Evolutionary conservation across 208 protist species (phyloP).

Genomic region (Trypanosoma congolense): DNA sequence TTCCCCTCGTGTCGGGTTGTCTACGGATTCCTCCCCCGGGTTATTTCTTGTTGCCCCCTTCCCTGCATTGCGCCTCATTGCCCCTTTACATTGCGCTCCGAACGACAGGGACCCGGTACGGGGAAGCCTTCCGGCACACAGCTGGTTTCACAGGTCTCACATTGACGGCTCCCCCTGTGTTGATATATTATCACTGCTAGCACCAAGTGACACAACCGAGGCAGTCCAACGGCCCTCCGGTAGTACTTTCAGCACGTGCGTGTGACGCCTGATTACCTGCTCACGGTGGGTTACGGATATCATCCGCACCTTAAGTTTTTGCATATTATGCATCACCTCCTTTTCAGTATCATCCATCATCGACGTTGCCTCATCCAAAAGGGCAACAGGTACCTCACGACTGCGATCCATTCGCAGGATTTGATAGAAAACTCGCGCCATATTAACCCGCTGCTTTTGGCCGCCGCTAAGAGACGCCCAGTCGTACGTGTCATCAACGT

Average conservation of each 20-base stretch:
- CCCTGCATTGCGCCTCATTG: no score
- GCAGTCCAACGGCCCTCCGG: slow-evolving; percentile 44
- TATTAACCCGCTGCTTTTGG: slow-evolving; percentile 83
- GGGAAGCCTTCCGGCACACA: background rate
- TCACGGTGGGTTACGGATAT: slow-evolving; percentile 83
- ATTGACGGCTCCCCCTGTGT: background rate
- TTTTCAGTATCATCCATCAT: slow-evolving; percentile 89
- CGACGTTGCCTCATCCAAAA: slow-evolving; percentile 84
- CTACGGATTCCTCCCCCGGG: no score
- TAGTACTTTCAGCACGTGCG: slow-evolving; percentile 49
- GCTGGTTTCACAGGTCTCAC: background rate
- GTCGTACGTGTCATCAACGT: slow-evolving; percentile 62
- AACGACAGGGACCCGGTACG: no score
- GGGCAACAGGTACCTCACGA: slow-evolving; percentile 47
- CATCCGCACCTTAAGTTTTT: slow-evolving; percentile 66
- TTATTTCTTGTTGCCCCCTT: no score
- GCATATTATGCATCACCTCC: slow-evolving; percentile 75
- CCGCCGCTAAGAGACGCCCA: slow-evolving; percentile 85
- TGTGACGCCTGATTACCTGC: slow-evolving; percentile 76
- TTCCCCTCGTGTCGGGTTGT: no score
- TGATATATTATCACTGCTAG: background rate
- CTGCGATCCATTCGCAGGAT: slow-evolving; percentile 56
- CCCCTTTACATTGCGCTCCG: no score
- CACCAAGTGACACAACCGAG: slow-evolving; percentile 30
- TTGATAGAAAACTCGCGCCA: slow-evolving; percentile 84